These are phyloP conservation scores for Colletotrichum sansevieriae DNA, from an alignment of 2,329 filamentous ascomycete genomes.

Conservation along the genomic window DNA sequence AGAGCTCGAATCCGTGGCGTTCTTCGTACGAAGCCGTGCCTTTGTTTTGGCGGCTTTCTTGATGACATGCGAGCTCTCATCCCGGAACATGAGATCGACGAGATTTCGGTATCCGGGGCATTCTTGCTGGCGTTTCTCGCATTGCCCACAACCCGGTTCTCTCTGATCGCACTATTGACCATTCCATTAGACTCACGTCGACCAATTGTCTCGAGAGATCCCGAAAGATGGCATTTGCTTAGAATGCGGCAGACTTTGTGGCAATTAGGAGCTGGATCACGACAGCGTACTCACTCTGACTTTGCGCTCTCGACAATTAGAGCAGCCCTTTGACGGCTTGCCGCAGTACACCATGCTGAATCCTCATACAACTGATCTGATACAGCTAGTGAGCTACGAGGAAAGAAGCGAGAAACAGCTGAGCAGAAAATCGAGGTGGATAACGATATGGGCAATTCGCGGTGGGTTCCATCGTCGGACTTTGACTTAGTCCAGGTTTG, in stretches of 20 bases:
- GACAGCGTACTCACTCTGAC: conserved; percentile 61
- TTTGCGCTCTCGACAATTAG: conserved; percentile 67
- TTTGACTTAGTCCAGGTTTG: neutral
- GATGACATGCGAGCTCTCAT: conserved; percentile 68
- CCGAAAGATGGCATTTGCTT: too few relatives aligned
- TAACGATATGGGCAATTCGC: conserved; percentile 2
- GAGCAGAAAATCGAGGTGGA: neutral
- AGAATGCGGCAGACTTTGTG: neutral
- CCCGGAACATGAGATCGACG: conserved; percentile 69
- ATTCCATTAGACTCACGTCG: conserved; percentile 16
- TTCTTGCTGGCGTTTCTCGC: conserved; percentile 62
- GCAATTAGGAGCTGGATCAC: neutral
- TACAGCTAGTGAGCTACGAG: neutral
- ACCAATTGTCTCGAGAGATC: neutral
- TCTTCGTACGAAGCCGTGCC: conserved; percentile 47
- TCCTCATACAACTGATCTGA: neutral
- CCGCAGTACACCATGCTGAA: conserved; percentile 68
- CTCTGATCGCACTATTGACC: conserved; percentile 64
- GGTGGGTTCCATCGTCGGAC: conserved; percentile 1
- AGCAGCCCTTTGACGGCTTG: conserved; percentile 69
- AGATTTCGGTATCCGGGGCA: conserved; percentile 69
- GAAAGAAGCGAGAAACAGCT: neutral
- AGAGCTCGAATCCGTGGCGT: conserved; percentile 38
- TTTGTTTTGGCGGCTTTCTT: conserved; percentile 59
- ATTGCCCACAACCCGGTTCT: conserved; percentile 66